phyloP scores from a whole-genome alignment of 2,329 filamentous ascomycete genomes.

The Elsinoe batatas region DNA sequence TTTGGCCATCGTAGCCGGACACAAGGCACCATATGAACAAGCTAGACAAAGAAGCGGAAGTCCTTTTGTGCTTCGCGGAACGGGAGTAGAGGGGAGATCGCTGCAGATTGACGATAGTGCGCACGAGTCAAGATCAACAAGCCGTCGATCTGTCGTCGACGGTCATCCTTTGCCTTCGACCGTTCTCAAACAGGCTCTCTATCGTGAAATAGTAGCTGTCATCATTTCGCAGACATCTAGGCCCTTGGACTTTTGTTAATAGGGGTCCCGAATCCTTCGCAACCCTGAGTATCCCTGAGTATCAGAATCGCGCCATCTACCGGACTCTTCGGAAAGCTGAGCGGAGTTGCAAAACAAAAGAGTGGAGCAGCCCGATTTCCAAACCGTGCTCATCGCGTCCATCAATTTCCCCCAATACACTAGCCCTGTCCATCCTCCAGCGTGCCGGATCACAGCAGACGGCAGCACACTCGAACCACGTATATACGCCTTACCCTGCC shows the following conservation, averaged over 20 bases:
- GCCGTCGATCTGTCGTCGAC: background rate
- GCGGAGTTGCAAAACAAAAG: background rate
- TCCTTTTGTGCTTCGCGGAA: constrained; percentile 5
- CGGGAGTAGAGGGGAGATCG: background rate
- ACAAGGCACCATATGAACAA: background rate
- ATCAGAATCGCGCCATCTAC: constrained; percentile 2
- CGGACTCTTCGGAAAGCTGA: background rate
- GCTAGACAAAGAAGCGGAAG: constrained; percentile 1
- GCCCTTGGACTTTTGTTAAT: background rate
- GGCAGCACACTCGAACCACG: constrained; percentile 3
- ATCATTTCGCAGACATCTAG: background rate
- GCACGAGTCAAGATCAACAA: background rate
- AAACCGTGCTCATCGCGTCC: constrained; percentile 8
- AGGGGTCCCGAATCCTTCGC: constrained; percentile 1
- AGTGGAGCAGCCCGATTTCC: constrained; percentile 4
- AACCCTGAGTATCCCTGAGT: background rate
- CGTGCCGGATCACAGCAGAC: constrained; percentile 8
- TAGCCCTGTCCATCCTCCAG: constrained; percentile 10
- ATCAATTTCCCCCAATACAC: constrained; percentile 6
- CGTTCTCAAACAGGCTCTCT: background rate
- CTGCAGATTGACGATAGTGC: background rate
- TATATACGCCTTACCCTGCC: constrained; percentile 5
- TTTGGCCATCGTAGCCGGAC: background rate
- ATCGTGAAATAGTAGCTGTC: background rate
- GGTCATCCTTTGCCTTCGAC: background rate